Evolutionary conservation across 345 rosid species (phyloP), one percentile per base, ranked within the genome.

Genomic region (Populus tremula): DNA sequence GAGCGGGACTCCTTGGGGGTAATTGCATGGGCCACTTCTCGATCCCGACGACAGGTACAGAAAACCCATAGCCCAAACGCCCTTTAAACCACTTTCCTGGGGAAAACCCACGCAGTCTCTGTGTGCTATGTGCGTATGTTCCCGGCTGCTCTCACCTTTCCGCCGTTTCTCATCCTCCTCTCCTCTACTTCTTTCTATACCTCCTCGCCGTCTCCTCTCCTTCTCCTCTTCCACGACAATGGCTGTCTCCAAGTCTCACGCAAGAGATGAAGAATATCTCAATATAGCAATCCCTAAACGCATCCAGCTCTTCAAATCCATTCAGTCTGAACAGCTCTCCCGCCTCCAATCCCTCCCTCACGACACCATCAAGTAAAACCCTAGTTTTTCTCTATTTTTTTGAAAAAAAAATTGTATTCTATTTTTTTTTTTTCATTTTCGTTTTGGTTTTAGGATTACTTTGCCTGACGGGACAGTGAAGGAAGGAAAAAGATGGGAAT

Each of bases 401-500:
- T 29, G 25, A 12, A 27, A 31, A 27, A 27, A 20, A 16, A 2
- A 9, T 67, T 31, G 1, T 29, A 12, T 59, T 1, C 41, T 77
- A 43, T 43, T 10, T 10, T 41, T 11, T 10, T 41, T 11, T 10
- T 2, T 43, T 43, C 47, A 74, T 62, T 43, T 68, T 71, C 21
- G 25, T 17, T 36, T 27, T 50, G 36, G 41, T 78, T 47, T 33
- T 50, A 88, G 98, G 92, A 83, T 94, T 72, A 87, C 91, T 2
- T 85, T 94, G 80, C 89, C 82, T 1, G 88, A 93, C 79, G 97
- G 97, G 68, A 79, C 80, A 3, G 91, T 92, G 80, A 93, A 91
- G 89, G 97, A 93, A 75, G 99, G 98, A n/a, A 90, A 85, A 86
- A 91, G 77, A 61, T 94, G 98, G 97, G 82, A 79, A 74, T 84